phyloP scores from a whole-genome alignment of 208 protist species.

The Herpetomonas samuelpessoai region DNA sequence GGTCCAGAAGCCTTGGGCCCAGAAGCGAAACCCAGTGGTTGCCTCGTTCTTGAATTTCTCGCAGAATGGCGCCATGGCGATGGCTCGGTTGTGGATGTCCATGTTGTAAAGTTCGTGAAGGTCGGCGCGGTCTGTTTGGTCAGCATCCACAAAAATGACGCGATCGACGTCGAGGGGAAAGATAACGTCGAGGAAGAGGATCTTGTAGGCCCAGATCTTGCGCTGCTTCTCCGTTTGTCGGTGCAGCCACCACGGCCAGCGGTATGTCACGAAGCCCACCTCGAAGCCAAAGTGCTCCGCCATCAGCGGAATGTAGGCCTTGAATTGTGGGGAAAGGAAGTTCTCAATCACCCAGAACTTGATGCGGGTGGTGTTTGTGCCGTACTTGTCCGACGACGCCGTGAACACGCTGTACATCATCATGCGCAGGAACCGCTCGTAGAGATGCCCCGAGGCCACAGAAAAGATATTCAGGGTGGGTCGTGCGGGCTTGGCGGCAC shows the following conservation, averaged over 20 bases:
- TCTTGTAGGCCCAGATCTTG: slow-evolving; percentile 99
- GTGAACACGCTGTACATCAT: slow-evolving; percentile 98
- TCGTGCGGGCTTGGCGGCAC: slow-evolving; percentile 14
- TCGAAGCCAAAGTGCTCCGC: slow-evolving; percentile 93
- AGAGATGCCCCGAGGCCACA: slow-evolving; percentile 97
- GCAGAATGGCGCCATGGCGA: slow-evolving; percentile 98
- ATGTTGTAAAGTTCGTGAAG: slow-evolving; percentile 96
- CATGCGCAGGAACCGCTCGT: slow-evolving; percentile 98
- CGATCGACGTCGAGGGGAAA: slow-evolving; percentile 97
- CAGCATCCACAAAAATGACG: slow-evolving; percentile 99
- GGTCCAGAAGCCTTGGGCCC: slow-evolving; percentile 94
- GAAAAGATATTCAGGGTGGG: slow-evolving; percentile 98
- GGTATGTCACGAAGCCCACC: slow-evolving; percentile 96
- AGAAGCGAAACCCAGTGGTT: slow-evolving; percentile 93
- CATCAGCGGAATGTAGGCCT: slow-evolving; percentile 87
- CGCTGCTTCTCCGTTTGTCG: slow-evolving; percentile 97
- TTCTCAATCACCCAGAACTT: slow-evolving; percentile 99
- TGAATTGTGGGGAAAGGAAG: slow-evolving; percentile 97
- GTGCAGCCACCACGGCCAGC: slow-evolving; percentile 98
- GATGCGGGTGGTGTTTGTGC: slow-evolving; percentile 81
- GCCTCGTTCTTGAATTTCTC: slow-evolving; percentile 73
- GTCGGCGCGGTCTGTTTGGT: slow-evolving; percentile 93
- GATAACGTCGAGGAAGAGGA: slow-evolving; percentile 99
- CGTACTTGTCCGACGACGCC: slow-evolving; percentile 80
- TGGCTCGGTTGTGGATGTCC: slow-evolving; percentile 92